phyloP scores from a whole-genome alignment of 371 early-diverging fungal genomes.

The Zopfochytrium polystomum region DNA sequence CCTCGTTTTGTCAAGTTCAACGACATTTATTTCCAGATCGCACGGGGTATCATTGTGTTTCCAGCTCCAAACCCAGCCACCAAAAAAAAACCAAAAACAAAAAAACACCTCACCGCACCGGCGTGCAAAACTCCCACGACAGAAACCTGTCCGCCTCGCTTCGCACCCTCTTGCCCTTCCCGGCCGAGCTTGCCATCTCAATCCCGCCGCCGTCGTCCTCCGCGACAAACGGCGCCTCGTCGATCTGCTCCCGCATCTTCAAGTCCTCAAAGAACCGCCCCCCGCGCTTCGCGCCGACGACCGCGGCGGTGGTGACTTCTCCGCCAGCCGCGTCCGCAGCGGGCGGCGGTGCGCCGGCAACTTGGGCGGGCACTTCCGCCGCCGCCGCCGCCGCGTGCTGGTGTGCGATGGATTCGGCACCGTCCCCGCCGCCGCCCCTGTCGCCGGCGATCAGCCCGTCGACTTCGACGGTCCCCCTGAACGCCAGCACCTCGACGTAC shows the following conservation, averaged over 20 bases:
- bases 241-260: slow-evolving; percentile 26
- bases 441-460: slow-evolving; percentile 33
- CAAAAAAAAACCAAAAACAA: too few species aligned
- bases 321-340: background rate
- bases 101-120: too few species aligned
- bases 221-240: slow-evolving; percentile 25
- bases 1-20: too few species aligned
- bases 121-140: too few species aligned
- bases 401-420: background rate
- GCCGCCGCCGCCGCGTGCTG: background rate
- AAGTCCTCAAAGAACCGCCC: slow-evolving; percentile 7
- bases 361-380: background rate
- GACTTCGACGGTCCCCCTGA: slow-evolving; percentile 64
- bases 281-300: too few species aligned
- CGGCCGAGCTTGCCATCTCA: too few species aligned
- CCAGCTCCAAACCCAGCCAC: too few species aligned
- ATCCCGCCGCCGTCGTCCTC: too few species aligned
- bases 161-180: too few species aligned
- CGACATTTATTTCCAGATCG: too few species aligned
- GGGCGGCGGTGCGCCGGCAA: background rate
- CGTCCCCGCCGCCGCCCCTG: background rate
- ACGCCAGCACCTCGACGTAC: slow-evolving; percentile 71
- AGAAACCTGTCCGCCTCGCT: too few species aligned
- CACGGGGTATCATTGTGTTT: too few species aligned
- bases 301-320: background rate